These are phyloP conservation scores for Coemansia erecta DNA, from an alignment of 192 early-diverging fungal species.

Conservation along the genomic window DNA sequence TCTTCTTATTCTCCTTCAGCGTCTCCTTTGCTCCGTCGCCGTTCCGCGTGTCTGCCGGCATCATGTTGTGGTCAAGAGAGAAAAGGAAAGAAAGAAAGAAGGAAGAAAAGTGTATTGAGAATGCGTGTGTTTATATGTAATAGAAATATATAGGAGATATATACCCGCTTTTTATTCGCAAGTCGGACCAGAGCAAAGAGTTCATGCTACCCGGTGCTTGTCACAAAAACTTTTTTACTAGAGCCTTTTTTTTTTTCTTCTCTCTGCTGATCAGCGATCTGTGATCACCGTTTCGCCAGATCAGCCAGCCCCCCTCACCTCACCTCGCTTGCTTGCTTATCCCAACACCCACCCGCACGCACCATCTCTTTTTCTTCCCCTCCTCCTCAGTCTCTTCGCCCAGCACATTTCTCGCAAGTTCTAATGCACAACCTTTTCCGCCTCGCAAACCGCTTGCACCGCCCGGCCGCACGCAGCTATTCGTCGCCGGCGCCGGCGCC, in stretches of 20 bases:
- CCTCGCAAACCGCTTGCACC: not conserved
- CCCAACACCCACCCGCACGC: too few species aligned
- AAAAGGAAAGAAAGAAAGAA: not conserved
- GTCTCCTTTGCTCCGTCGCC: not conserved
- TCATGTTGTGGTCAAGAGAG: too few species aligned
- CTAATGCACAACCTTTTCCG: not conserved
- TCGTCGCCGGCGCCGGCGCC: constrained; percentile 2
- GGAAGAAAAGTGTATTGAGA: not conserved
- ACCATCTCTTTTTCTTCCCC: too few species aligned
- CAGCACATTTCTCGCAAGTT: too few species aligned
- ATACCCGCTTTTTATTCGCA: too few species aligned
- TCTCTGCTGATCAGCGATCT: not conserved
- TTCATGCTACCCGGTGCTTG: not conserved
- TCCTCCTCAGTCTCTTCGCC: too few species aligned
- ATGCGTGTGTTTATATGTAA: too few species aligned
- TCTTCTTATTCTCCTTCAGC: too few species aligned
- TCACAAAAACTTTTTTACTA: constrained; percentile 15
- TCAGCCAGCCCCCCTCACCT: too few species aligned
- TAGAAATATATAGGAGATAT: too few species aligned
- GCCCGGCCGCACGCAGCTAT: not conserved
- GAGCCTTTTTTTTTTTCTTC: constrained; percentile 3
- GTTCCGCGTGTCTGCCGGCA: too few species aligned
- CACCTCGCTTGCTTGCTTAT: too few species aligned
- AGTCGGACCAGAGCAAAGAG: not conserved
- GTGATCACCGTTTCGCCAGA: not conserved